Conservation (phyloP, 2,329 filamentous ascomycete species). For the Pseudogymnoascus verrucosus region DNA sequence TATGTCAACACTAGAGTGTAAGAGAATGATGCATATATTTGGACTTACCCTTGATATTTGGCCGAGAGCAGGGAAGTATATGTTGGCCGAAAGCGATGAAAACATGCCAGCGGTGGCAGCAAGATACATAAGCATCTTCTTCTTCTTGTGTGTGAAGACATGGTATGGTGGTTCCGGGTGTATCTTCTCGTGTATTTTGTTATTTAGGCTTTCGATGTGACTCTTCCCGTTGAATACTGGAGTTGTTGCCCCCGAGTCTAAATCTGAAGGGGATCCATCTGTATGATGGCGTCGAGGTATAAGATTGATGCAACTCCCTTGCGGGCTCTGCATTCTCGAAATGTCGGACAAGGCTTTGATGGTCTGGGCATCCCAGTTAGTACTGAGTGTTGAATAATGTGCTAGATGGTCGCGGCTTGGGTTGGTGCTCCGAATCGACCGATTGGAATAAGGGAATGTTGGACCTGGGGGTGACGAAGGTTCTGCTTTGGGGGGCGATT, state of each 20-base stretch:
- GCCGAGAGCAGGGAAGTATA: conserved; percentile 41
- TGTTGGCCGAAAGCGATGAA: conserved; percentile 43
- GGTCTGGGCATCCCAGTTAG: not conserved
- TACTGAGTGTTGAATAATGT: not conserved
- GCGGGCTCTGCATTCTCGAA: not conserved
- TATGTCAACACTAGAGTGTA: not conserved
- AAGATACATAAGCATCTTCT: conserved; percentile 40
- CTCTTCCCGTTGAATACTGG: not conserved
- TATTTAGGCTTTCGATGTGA: conserved; percentile 7
- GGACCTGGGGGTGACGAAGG: not conserved
- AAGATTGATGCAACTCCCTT: not conserved
- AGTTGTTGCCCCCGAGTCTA: not conserved
- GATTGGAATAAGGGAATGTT: not conserved
- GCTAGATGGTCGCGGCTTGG: not conserved
- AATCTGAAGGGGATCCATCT: not conserved
- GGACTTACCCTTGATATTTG: conserved; percentile 29
- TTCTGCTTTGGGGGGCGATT: not conserved
- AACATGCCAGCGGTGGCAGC: conserved; percentile 44
- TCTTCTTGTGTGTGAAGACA: conserved; percentile 32
- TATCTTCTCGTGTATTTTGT: conserved; percentile 13
- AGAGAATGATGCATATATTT: not conserved
- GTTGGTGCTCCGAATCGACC: not conserved
- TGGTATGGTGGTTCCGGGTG: conserved; percentile 26
- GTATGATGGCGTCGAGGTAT: not conserved
- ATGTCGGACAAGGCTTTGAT: not conserved